These are phyloP conservation scores for Leishmania braziliensis DNA, from an alignment of 208 protist species.

Conservation along the genomic window DNA sequence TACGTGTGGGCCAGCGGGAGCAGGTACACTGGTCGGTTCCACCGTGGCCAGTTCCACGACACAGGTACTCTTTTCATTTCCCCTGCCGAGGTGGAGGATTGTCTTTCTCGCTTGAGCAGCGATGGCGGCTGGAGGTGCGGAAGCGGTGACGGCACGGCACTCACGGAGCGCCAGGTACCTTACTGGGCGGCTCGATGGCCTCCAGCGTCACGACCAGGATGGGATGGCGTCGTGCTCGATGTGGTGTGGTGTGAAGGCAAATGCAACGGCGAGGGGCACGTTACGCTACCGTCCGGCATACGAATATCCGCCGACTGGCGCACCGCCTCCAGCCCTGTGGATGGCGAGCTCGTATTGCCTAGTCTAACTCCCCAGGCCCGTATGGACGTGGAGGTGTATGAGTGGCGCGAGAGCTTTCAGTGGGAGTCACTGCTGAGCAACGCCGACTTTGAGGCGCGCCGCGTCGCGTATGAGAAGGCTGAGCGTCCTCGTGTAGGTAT, in stretches of 20 bases:
- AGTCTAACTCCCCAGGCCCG: slow-evolving; percentile 15
- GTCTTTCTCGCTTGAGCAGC: slow-evolving; percentile 29
- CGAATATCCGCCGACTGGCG: slow-evolving; percentile 74
- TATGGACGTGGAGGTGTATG: slow-evolving; percentile 28
- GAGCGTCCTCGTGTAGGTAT: slow-evolving; percentile 16
- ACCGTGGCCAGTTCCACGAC: slow-evolving; percentile 59
- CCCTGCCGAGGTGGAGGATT: slow-evolving; percentile 27
- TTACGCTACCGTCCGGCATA: slow-evolving; percentile 58
- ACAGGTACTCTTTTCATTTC: slow-evolving; percentile 65
- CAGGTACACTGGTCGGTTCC: slow-evolving; percentile 74
- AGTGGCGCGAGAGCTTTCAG: slow-evolving; percentile 76
- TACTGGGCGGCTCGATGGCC: slow-evolving; percentile 14
- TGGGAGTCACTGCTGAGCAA: slow-evolving; percentile 75
- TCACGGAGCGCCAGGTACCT: not conserved
- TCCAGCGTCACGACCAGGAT: slow-evolving; percentile 24
- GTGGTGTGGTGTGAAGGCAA: slow-evolving; percentile 65
- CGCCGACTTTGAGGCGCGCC: slow-evolving; percentile 25
- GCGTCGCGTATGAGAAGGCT: slow-evolving; percentile 3
- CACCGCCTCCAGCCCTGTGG: slow-evolving; percentile 36
- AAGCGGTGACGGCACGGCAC: not conserved
- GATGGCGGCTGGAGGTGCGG: slow-evolving; percentile 20
- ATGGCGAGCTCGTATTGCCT: slow-evolving; percentile 55
- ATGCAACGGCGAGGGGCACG: slow-evolving; percentile 67
- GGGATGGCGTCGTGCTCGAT: slow-evolving; percentile 58
- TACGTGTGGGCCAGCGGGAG: slow-evolving; percentile 55